These are phyloP conservation scores for Solanum etuberosum DNA, from an alignment of 257 asterid genomes.

Conservation along the genomic window DNA sequence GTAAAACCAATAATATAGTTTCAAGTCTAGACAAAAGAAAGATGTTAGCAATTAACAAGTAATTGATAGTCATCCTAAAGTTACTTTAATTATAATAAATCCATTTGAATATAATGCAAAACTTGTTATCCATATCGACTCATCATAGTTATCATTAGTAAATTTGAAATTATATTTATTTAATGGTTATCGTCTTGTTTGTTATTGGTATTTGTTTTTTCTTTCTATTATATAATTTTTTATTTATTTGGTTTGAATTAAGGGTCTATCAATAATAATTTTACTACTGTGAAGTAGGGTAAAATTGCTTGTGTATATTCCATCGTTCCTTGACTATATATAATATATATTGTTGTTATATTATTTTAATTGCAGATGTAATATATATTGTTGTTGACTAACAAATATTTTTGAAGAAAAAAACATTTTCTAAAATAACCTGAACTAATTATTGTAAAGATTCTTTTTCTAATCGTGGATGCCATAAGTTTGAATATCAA, in stretches of 20 bases:
- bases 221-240: neutral
- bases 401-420: neutral
- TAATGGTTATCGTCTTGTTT: neutral
- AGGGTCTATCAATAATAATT: neutral
- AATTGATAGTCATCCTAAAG: neutral
- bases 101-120: neutral
- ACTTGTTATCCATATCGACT: neutral
- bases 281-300: neutral
- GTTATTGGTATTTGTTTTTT: neutral
- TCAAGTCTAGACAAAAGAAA: neutral
- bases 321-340: neutral
- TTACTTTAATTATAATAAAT: too few relatives aligned
- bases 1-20: neutral
- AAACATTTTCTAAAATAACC: neutral
- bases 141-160: neutral
- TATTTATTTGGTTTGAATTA: neutral
- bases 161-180: neutral
- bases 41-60: neutral
- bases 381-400: too few relatives aligned
- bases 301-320: neutral
- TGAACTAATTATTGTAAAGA: neutral
- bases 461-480: neutral
- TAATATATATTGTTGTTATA: neutral
- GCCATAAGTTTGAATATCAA: neutral
- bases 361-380: neutral